Evolutionary conservation across 192 early-diverging fungal genomes (phyloP).

Genomic region (Chytriomyces sp.): DNA sequence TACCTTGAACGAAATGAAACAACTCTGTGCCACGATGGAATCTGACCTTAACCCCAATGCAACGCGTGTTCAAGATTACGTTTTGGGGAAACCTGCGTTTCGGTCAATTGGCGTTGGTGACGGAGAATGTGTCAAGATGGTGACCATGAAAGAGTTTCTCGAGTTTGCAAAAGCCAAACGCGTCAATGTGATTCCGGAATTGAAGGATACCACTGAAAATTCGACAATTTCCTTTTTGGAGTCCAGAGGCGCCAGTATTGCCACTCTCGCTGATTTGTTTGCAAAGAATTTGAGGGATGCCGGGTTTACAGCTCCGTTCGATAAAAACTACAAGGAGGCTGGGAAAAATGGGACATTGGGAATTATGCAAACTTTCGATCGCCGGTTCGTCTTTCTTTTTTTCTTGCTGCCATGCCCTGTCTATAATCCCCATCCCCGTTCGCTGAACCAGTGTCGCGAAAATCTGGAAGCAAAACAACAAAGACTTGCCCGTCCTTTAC

Average conservation of each 20-base stretch:
- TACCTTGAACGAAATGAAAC: conserved; percentile 14
- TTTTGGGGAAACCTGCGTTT: conserved; percentile 6
- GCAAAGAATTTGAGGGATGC: neutral
- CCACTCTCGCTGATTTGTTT: conserved; percentile 7
- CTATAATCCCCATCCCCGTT: too few species aligned
- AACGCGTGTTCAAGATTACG: conserved; percentile 11
- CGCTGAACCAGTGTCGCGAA: neutral
- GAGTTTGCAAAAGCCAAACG: conserved; percentile 7
- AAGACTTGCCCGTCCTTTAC: conserved; percentile 3
- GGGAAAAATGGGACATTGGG: conserved; percentile 11
- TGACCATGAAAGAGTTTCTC: conserved; percentile 18
- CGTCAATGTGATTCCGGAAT: conserved; percentile 31
- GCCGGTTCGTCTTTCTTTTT: neutral
- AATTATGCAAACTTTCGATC: conserved; percentile 22
- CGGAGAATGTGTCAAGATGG: conserved; percentile 21
- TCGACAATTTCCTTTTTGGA: conserved; percentile 1
- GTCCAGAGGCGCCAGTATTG: neutral
- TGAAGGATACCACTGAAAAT: conserved; percentile 24
- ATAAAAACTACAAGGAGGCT: neutral
- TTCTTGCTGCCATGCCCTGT: too few species aligned
- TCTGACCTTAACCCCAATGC: conserved; percentile 12
- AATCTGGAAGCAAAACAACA: conserved; percentile 4
- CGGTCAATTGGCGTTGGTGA: conserved; percentile 11
- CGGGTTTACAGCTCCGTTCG: conserved; percentile 15
- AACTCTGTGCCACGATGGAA: conserved; percentile 31